Evolutionary conservation across 2,329 filamentous ascomycete genomes (phyloP).

Genomic region (Albifimbria verrucaria): DNA sequence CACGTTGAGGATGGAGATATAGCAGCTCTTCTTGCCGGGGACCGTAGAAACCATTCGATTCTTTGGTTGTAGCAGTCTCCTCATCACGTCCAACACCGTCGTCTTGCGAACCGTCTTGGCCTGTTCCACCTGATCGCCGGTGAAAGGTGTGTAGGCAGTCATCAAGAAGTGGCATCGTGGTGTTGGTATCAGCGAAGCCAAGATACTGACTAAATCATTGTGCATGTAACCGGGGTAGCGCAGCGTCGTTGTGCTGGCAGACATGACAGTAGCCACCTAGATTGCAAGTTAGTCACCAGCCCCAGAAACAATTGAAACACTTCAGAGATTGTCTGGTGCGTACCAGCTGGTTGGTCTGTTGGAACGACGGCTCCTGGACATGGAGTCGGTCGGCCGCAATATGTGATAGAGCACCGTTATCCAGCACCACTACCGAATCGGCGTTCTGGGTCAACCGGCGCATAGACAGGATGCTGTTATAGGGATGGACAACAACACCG

Average conservation of each 20-base stretch:
- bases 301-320: too few species aligned
- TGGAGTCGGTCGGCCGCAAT: constrained; percentile 94
- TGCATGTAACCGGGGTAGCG: constrained; percentile 99
- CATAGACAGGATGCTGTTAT: constrained; percentile 94
- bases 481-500: constrained; percentile 95
- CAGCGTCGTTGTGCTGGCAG: constrained; percentile 91
- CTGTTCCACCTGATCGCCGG: constrained; percentile 91
- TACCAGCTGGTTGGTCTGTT: constrained; percentile 95
- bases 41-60: constrained; percentile 98
- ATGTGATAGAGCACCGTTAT: constrained; percentile 89
- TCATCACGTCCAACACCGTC: constrained; percentile 96
- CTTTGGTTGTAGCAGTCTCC: constrained; percentile 90
- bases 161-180: constrained; percentile 97
- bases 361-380: constrained; percentile 91
- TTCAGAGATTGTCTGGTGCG: constrained; percentile 16
- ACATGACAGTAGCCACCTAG: constrained; percentile 96
- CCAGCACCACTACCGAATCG: constrained; percentile 94
- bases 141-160: constrained; percentile 98
- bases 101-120: constrained; percentile 98
- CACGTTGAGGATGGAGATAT: constrained; percentile 98
- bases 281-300: too few species aligned
- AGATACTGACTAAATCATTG: constrained; percentile 95
- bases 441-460: constrained; percentile 90
- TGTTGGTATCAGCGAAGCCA: constrained; percentile 93
- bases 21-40: constrained; percentile 95